Percentiles rank a stretch among this genome's conserved stretches.
phyloP scores from a whole-genome alignment of 371 early-diverging fungal species.

The Apophysomyces variabilis region DNA sequence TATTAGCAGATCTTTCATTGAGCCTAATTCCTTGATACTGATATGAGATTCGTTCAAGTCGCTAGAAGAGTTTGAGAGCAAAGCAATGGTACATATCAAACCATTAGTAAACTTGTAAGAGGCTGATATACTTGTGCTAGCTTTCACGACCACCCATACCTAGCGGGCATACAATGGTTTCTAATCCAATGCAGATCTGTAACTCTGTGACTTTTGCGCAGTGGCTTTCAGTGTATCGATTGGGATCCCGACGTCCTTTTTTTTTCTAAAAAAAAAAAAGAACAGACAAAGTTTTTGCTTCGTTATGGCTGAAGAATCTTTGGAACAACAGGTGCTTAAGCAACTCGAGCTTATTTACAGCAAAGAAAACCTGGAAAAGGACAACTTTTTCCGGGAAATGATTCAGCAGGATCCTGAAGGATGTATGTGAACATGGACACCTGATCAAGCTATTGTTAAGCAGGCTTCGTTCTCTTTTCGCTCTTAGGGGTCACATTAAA shows the following conservation, averaged over 20 bases:
- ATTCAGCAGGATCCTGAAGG: conserved; percentile 45
- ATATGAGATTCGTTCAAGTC: no score
- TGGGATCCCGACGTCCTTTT: not conserved
- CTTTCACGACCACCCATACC: no score
- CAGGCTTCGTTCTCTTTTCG: not conserved
- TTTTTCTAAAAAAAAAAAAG: not conserved
- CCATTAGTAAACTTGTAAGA: no score
- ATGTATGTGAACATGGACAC: conserved; percentile 30
- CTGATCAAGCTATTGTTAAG: not conserved
- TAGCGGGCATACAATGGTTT: no score
- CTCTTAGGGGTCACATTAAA: conserved; percentile 50
- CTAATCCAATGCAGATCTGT: no score
- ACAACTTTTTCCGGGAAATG: conserved; percentile 49
- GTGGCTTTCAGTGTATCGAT: not conserved
- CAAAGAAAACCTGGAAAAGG: conserved; percentile 42
- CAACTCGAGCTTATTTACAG: conserved; percentile 41
- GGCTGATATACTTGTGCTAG: no score
- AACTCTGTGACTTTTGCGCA: no score
- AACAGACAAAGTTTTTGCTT: conserved; percentile 3
- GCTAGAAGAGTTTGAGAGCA: no score
- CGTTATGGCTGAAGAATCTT: conserved; percentile 13
- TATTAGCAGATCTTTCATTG: no score
- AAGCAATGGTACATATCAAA: no score
- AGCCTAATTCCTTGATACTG: no score
- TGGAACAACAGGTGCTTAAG: conserved; percentile 25